Conservation (phyloP, 805 yeast species). For the Starmera quercuum region DNA sequence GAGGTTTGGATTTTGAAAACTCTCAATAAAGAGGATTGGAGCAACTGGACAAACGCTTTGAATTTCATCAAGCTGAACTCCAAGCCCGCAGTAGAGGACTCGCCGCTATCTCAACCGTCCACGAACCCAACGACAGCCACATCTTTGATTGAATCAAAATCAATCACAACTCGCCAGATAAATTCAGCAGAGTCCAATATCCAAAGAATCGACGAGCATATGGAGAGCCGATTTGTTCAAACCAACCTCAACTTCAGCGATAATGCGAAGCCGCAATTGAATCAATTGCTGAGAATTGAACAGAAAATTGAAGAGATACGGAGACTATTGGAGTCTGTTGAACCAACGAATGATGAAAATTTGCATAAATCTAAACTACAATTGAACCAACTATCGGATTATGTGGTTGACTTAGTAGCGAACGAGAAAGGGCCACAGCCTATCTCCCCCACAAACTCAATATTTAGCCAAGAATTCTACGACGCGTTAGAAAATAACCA, state of each 20-base stretch:
- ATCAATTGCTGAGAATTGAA: neutral
- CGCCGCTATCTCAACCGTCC: neutral
- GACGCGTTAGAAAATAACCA: slow-evolving; percentile 62
- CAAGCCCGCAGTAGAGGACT: neutral
- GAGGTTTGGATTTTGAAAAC: slow-evolving; percentile 90
- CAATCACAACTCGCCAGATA: neutral
- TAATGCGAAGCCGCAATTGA: neutral
- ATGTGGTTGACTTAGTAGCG: slow-evolving; percentile 3
- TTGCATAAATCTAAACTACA: neutral
- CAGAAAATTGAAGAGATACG: neutral
- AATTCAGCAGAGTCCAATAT: neutral
- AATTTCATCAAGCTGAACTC: slow-evolving; percentile 28
- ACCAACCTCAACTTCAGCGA: neutral
- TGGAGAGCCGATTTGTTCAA: neutral
- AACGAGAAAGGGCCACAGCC: neutral
- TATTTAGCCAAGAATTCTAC: slow-evolving; percentile 45
- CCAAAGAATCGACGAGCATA: neutral
- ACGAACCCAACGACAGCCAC: neutral
- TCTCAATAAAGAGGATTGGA: slow-evolving; percentile 53
- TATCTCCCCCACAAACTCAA: slow-evolving; percentile 20
- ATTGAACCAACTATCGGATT: neutral
- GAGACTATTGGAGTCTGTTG: neutral
- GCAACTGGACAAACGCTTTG: slow-evolving; percentile 77
- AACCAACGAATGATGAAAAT: neutral
- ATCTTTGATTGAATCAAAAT: neutral